Conservation (phyloP, 2,329 filamentous ascomycete species). For the Apiospora hydei region DNA sequence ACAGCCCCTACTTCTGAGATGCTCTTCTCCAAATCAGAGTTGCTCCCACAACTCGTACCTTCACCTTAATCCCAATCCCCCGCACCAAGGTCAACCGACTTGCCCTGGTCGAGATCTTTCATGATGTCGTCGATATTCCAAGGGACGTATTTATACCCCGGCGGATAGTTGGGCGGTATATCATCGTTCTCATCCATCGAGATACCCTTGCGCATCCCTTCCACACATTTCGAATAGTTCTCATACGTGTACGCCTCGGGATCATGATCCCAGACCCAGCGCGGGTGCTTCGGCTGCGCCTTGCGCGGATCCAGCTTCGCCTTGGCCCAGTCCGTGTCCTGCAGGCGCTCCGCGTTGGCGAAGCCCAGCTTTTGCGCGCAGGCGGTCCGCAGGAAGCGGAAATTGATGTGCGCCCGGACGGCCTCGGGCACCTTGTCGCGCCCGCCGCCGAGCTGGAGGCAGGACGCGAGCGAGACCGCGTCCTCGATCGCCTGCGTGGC, state of each 20-base stretch:
- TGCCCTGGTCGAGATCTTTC: not conserved
- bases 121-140: slow-evolving; percentile 24
- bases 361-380: slow-evolving; percentile 56
- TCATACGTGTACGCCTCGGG: slow-evolving; percentile 42
- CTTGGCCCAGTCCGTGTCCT: slow-evolving; percentile 46
- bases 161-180: slow-evolving; percentile 23
- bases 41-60: too few species aligned
- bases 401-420: slow-evolving; percentile 39
- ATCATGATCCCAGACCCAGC: slow-evolving; percentile 37
- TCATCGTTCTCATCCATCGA: slow-evolving; percentile 19
- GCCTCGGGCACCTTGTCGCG: slow-evolving; percentile 35
- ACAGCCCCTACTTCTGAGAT: too few species aligned
- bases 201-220: slow-evolving; percentile 26
- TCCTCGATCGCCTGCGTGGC: slow-evolving; percentile 48
- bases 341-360: slow-evolving; percentile 52
- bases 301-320: slow-evolving; percentile 27
- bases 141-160: slow-evolving; percentile 22
- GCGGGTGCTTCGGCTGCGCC: slow-evolving; percentile 28
- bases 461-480: slow-evolving; percentile 41
- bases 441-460: slow-evolving; percentile 40
- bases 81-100: slow-evolving; percentile 4
- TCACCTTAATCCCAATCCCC: slow-evolving; percentile 19
- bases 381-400: slow-evolving; percentile 46
- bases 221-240: slow-evolving; percentile 36
- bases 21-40: too few species aligned